Evolutionary conservation across 768 basidiomycete genomes (phyloP).

Genomic region (Leccinum uliginosum): DNA sequence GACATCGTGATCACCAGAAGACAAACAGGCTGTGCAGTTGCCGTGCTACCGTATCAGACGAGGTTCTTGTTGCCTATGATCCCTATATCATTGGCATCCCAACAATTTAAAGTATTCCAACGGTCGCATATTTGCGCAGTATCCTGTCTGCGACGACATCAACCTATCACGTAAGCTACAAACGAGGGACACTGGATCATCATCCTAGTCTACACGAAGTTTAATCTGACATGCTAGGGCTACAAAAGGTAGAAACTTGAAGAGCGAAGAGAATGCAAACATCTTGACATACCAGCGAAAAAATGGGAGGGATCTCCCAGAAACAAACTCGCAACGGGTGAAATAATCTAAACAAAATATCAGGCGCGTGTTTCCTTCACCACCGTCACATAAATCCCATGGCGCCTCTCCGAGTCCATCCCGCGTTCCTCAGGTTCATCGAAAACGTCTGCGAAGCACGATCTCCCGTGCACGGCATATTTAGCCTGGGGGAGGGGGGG

Average conservation of each 20-base stretch:
- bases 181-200: background rate
- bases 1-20: background rate
- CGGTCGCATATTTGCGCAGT: background rate
- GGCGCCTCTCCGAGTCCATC: conserved; percentile 5
- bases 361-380: conserved; percentile 33
- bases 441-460: background rate
- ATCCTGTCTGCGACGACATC: background rate
- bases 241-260: conserved; percentile 16
- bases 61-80: background rate
- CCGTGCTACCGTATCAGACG: background rate
- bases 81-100: background rate
- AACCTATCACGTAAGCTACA: conserved; percentile 15
- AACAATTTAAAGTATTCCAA: background rate
- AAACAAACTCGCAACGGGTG: background rate
- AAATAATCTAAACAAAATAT: background rate
- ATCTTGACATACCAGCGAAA: background rate
- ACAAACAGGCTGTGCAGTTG: background rate
- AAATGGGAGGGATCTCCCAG: background rate
- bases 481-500: conserved; percentile 1
- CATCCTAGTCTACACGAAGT: background rate
- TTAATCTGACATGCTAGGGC: conserved; percentile 12
- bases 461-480: background rate
- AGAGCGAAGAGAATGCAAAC: background rate
- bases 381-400: conserved; percentile 43
- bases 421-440: background rate